Base-by-base conservation (phyloP, 2,329 filamentous ascomycete species). In the Penicillium janthinellum region DNA sequence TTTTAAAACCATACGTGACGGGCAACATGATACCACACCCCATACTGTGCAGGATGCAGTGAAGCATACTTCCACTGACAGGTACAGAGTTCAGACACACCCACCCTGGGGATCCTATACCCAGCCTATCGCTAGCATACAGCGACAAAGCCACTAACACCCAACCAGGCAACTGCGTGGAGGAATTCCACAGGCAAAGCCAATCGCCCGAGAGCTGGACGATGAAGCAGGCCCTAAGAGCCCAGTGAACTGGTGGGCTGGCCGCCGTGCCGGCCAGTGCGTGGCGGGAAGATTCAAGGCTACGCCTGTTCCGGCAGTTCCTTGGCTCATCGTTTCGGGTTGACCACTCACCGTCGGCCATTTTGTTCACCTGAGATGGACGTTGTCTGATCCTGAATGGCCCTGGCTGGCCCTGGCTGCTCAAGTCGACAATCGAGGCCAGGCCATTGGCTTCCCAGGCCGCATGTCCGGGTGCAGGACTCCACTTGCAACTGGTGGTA, bases 231-330 rank as follows among this genome's bases (percentile, higher is more conserved):
- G 51, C 48, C 25, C 37, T 62, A 64, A 58, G 64, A 14, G 28
- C 15, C 44, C 44, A 12, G 44, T 45, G 44, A 47, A 47, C 44
- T 47, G 44, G 44, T 31, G 44, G 44, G 22, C 44, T 47, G 14
- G 44, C 28, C 28, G 28, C 28, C 28, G 6, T 31, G 44, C 44
- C 44, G 57, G 35, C 60, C 58, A 57, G 66, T 68, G 66, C 65
- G 65, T 68, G 65, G 54, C 28, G 42, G 44, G 63, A 67, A 67
- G 49, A 64, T 63, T 64, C n/a, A 28, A 34, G 44, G 42, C 66
- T 67, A 67, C 47, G 45, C 65, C 58, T 53, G 31, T 59, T 67
- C 58, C 35, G 57, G 66, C 58, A 67, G 58, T 53, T 65, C 55
- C 59, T 51, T 64, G 56, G 65, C 53, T 39, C 49, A 51, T 37